Base-by-base conservation (phyloP, 768 basidiomycete genomes). In the Russula griseocarnosa region DNA sequence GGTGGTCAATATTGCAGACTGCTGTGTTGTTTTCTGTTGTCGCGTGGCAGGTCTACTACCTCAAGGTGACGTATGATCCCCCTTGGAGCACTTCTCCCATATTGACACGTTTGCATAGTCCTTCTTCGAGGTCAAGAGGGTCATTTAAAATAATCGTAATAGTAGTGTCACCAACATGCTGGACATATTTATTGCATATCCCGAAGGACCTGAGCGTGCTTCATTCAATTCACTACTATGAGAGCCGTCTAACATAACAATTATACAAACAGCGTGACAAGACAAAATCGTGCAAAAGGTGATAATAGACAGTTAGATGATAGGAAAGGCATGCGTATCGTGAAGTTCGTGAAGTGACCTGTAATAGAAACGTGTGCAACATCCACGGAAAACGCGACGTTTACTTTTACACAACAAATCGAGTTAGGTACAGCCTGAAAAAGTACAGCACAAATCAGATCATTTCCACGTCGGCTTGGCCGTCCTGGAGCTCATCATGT, bases 21-120 rank as follows among this genome's bases (percentile, higher is more conserved):
- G 72, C 91, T 46, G 89, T 98, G 24, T 78, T 98, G 61, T 90
- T 98, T 72, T 80, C 85, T 3, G 89, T 97, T 0, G 95, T 97
- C 60, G 95, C 84, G 50, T 98, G 95, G 95, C 97, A 99, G 76
- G 84, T 99, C 62, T 97, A 94, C 76, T 98, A 98, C 77, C 80
- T 99, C 57, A 95, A 98, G 82, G 92, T 87, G 66, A 68, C 77
- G 71, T n/a, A 30, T 53, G 20, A 7, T 20, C 30, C 30, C 22
- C 32, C 44, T 42, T 22, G 49, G 26, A 18, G 61, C 64, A 70
- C 60, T 50, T 13, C 52, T 51, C 63, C 42, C 59, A 5, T 46
- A 47, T 30, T 71, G 58, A 68, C 50, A 1, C 50, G 58, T 51
- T 55, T 62, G 59, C 24, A 14, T 67, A 87, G 87, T 89, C 89